Conservation (phyloP, 331 rosid genomes). For the Pyrus hybrid region DNA sequence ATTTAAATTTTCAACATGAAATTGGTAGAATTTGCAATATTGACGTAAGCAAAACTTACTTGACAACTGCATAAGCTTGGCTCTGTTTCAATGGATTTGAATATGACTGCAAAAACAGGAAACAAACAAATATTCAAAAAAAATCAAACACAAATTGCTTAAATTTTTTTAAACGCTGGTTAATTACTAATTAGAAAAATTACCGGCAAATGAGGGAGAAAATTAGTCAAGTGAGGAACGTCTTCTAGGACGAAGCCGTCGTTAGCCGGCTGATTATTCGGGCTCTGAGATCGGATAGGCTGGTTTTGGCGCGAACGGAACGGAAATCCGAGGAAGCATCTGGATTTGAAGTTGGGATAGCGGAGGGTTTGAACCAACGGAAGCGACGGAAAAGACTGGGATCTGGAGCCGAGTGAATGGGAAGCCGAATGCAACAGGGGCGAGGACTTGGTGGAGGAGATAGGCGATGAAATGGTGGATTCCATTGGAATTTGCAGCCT, state of each 20-base stretch:
- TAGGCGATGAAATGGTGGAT: constrained; percentile 20
- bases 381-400: constrained; percentile 18
- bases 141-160: not conserved
- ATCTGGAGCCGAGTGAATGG: constrained; percentile 16
- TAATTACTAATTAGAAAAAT: not conserved
- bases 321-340: constrained; percentile 22
- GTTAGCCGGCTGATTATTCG: constrained; percentile 8
- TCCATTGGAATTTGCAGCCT: constrained; percentile 29
- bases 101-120: constrained; percentile 42
- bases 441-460: constrained; percentile 1
- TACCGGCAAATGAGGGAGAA: constrained; percentile 76
- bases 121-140: not conserved
- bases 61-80: constrained; percentile 80
- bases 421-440: constrained; percentile 12
- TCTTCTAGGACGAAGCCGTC: constrained; percentile 75
- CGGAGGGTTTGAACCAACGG: constrained; percentile 10
- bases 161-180: not conserved
- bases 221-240: constrained; percentile 78
- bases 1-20: not conserved
- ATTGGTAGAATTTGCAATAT: not conserved
- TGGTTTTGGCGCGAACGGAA: constrained; percentile 39
- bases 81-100: constrained; percentile 72
- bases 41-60: constrained; percentile 33
- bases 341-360: constrained; percentile 10
- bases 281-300: constrained; percentile 26